Percentiles rank a stretch among this genome's conserved stretches.
phyloP scores from a whole-genome alignment of 2,329 filamentous ascomycete genomes.

The Eutypella sp. region DNA sequence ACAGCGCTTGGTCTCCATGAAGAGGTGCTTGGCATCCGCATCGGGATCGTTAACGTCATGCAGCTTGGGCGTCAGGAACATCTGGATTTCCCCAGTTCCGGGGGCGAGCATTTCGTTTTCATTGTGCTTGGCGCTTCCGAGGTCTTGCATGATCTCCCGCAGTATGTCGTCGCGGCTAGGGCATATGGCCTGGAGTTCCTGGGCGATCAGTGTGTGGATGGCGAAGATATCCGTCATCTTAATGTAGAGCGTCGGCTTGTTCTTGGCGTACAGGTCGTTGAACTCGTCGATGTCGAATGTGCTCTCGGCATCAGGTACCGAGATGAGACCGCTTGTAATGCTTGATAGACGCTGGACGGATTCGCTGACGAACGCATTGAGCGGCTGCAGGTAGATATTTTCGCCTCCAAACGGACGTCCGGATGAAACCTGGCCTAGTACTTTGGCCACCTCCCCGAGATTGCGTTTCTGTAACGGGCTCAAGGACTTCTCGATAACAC shows the following conservation, averaged over 20 bases:
- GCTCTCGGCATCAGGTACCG: conserved; percentile 78
- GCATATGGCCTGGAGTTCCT: conserved; percentile 73
- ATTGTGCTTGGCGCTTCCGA: conserved; percentile 94
- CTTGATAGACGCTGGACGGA: conserved; percentile 74
- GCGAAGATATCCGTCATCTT: conserved; percentile 98
- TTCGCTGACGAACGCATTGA: conserved; percentile 86
- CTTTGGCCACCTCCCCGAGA: conserved; percentile 82
- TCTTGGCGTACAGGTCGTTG: conserved; percentile 94
- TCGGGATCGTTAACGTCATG: conserved; percentile 91
- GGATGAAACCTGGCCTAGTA: conserved; percentile 82
- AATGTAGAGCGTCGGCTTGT: conserved; percentile 97
- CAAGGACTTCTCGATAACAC: conserved; percentile 83
- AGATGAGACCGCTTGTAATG: conserved; percentile 73
- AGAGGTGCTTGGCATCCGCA: conserved; percentile 83
- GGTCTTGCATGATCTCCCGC: conserved; percentile 85
- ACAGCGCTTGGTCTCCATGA: conserved; percentile 97
- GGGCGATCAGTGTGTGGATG: conserved; percentile 81
- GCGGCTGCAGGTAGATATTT: conserved; percentile 89
- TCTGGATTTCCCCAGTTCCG: conserved; percentile 81
- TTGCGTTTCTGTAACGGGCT: conserved; percentile 93
- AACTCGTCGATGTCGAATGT: conserved; percentile 99
- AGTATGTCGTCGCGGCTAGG: conserved; percentile 79
- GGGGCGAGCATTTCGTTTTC: conserved; percentile 88
- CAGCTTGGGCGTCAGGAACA: conserved; percentile 84
- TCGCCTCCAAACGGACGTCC: conserved; percentile 88